Evolutionary conservation across 78 protist species (phyloP).

Genomic region (Bigelowiella natans): DNA sequence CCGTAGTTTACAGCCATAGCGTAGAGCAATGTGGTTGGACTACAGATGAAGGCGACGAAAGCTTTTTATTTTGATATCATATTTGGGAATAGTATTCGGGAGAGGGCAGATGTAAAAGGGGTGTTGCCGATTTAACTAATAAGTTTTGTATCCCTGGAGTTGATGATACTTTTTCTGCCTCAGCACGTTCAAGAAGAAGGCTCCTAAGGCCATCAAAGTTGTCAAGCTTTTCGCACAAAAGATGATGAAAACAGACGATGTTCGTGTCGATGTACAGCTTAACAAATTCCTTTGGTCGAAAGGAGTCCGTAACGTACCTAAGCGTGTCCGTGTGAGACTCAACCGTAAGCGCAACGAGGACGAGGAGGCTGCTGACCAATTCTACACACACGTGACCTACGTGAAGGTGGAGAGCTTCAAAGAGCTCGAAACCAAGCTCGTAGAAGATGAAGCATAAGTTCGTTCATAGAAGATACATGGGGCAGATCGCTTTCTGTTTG

Average conservation of each 20-base stretch:
- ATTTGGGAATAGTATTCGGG: too few relatives aligned
- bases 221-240: constrained; percentile 56
- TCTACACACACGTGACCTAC: not conserved
- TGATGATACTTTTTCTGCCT: too few relatives aligned
- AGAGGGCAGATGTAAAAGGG: too few relatives aligned
- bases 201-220: constrained; percentile 71
- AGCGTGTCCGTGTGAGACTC: constrained; percentile 71
- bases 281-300: constrained; percentile 64
- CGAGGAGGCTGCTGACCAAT: not conserved
- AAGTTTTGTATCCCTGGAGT: too few relatives aligned
- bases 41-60: too few relatives aligned
- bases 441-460: not conserved
- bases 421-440: not conserved
- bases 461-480: too few relatives aligned
- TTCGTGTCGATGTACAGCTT: constrained; percentile 58
- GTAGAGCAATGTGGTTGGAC: too few relatives aligned
- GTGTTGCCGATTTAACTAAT: too few relatives aligned
- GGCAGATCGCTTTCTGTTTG: too few relatives aligned
- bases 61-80: too few relatives aligned
- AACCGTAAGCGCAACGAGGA: constrained; percentile 62
- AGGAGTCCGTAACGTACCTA: constrained; percentile 71
- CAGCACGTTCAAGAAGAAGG: constrained; percentile 70
- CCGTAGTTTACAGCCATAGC: too few relatives aligned
- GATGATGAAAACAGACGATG: constrained; percentile 68
- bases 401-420: not conserved